Evolutionary conservation across 352 stramenopile species (phyloP).

Genomic region (Pythium monospermum): DNA sequence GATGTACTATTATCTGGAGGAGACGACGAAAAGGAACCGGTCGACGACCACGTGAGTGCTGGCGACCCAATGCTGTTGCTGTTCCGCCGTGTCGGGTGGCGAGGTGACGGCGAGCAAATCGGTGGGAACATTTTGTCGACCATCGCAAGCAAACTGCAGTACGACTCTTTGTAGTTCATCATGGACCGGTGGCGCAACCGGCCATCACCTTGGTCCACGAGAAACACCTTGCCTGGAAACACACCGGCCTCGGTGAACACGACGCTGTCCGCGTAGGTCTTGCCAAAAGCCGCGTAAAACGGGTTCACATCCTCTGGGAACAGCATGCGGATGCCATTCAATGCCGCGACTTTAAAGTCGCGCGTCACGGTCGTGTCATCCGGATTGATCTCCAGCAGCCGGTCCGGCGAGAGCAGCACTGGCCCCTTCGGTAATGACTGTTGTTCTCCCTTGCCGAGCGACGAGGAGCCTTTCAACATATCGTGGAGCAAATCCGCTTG

Average conservation of each 20-base stretch:
- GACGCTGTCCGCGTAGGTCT: slow-evolving; percentile 42
- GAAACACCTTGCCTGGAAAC: slow-evolving; percentile 70
- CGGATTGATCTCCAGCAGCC: slow-evolving; percentile 35
- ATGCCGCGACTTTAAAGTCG: slow-evolving; percentile 62
- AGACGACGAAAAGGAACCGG: slow-evolving; percentile 14
- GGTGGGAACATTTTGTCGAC: slow-evolving; percentile 78
- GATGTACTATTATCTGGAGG: no score
- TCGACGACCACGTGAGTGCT: slow-evolving; percentile 8
- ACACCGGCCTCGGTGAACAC: slow-evolving; percentile 73
- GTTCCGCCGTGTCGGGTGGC: neutral
- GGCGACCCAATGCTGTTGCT: neutral
- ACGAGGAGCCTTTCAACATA: slow-evolving; percentile 24
- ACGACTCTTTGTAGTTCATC: slow-evolving; percentile 64
- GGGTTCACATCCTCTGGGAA: slow-evolving; percentile 77
- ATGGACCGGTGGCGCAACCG: slow-evolving; percentile 55
- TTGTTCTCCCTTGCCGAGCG: slow-evolving; percentile 9
- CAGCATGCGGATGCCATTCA: slow-evolving; percentile 54
- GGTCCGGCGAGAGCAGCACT: slow-evolving; percentile 63
- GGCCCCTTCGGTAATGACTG: slow-evolving; percentile 63
- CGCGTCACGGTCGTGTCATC: slow-evolving; percentile 42
- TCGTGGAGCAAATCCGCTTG: slow-evolving; percentile 50
- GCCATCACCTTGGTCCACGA: slow-evolving; percentile 51
- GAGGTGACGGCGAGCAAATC: slow-evolving; percentile 39
- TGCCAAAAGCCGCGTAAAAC: slow-evolving; percentile 82
- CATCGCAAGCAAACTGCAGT: slow-evolving; percentile 46